Conservation (phyloP, 768 basidiomycete genomes). For the Steccherinum ochraceum region DNA sequence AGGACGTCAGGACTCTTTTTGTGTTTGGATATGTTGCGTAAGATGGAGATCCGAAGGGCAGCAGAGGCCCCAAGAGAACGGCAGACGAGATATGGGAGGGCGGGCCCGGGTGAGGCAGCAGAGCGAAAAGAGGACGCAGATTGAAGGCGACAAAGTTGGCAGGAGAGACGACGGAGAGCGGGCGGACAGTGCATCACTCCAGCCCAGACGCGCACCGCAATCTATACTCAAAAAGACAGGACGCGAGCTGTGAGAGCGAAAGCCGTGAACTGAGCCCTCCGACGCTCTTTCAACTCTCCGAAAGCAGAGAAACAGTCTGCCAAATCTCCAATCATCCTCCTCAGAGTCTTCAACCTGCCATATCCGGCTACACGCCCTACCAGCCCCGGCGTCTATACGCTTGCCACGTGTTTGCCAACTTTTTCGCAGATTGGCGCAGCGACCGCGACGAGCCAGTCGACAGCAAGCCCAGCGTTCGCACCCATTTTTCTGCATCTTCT, state of each 20-base stretch:
- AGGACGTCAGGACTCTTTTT: neutral
- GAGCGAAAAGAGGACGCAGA: neutral
- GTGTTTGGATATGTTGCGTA: neutral
- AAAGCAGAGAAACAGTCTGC: no score
- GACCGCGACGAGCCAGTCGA: neutral
- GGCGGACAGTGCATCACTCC: neutral
- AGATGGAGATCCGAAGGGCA: neutral
- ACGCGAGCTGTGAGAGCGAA: neutral
- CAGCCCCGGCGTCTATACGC: no score
- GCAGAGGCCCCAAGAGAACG: neutral
- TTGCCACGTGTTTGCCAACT: neutral
- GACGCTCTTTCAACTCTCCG: neutral
- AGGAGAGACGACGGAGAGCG: neutral
- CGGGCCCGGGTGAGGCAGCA: neutral
- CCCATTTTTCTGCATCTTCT: neutral
- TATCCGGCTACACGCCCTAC: no score
- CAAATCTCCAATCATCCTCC: no score
- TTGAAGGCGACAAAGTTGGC: conserved; percentile 3
- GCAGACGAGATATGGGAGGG: neutral
- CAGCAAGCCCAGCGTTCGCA: neutral
- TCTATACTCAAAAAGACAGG: no score
- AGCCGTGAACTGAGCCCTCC: neutral
- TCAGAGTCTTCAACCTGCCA: no score
- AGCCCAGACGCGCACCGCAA: no score
- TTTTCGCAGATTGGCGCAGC: no score